A percentile compares a stretch with the other conserved stretches of the same genome.
Conservation (phyloP, 768 basidiomycete genomes). For the Boletus sp. region DNA sequence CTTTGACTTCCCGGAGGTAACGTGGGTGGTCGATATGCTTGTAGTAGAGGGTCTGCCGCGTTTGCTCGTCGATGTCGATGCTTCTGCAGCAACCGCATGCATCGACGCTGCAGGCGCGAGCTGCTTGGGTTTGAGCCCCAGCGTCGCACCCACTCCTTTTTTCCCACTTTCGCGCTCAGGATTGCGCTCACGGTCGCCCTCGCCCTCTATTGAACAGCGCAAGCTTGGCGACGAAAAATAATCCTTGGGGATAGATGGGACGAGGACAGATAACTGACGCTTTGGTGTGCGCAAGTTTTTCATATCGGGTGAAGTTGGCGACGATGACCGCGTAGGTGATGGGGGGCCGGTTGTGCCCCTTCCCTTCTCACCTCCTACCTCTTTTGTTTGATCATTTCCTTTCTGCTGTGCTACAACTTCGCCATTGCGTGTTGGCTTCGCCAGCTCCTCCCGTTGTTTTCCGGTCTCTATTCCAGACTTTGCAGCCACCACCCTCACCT, state of each 20-base stretch:
- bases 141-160: not conserved
- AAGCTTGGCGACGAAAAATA: conserved; percentile 23
- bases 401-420: not conserved
- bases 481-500: not conserved
- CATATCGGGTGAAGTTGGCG: conserved; percentile 1
- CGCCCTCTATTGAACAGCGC: not conserved
- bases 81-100: conserved; percentile 24
- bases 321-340: conserved; percentile 9
- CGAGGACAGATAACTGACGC: conserved; percentile 20
- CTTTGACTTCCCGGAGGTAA: too few species aligned
- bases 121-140: not conserved
- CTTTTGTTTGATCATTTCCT: not conserved
- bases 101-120: conserved; percentile 20
- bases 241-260: conserved; percentile 27
- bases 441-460: not conserved
- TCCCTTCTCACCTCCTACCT: not conserved
- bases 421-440: not conserved
- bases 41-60: conserved; percentile 16
- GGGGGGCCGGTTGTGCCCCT: not conserved
- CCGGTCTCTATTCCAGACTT: not conserved
- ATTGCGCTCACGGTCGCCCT: not conserved
- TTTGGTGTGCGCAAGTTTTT: conserved; percentile 13
- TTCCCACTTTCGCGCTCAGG: not conserved
- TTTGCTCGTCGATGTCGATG: conserved; percentile 18
- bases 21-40: conserved; percentile 1